Base-by-base conservation (phyloP, 2,329 filamentous ascomycete genomes). In the Pyrenophora teres region DNA sequence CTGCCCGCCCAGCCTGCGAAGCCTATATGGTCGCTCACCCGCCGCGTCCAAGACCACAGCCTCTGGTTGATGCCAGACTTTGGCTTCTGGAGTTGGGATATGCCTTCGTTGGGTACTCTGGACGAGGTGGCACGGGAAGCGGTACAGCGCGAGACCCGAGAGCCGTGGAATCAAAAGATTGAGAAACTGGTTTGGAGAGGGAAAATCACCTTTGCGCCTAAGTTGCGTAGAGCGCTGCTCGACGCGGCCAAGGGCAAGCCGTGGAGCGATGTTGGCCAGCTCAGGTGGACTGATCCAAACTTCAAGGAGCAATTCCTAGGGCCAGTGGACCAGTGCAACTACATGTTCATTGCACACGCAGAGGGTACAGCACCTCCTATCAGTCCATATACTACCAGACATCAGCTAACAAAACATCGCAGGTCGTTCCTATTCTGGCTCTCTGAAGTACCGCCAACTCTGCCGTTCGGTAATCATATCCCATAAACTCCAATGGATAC, bases 391-490 rank as follows among this genome's bases (percentile, higher is more conserved):
- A 27, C 13, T 15, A 42, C 37, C 37, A 16, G 46, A 25, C 16
- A 38, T 38, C 5, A 40, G 27, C 27, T 30, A 30, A 30, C 8
- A 27, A 36, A 3, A 18, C 9, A 15, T 44, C 18, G 3, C 31
- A 61, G 56, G 56, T 21, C 51, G 56, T 6, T 57, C 53, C 44
- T 82, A 80, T 65, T 81, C 79, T 3, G 79, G 78, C 1, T 73
- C 76, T 2, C 73, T 78, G 13, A 81, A 81, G 59, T 81, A 81
- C 52, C 68, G 80, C 1, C 74, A 80, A 27, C 78, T 78, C 56
- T 82, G 79, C 61, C 49, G 43, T n/a, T 64, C 59, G 13, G 46
- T 64, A 2, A 31, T 56, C 15, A 46, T 63, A 46, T 51, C 41
- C 35, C 59, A 64, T 33, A 61, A 58, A 40, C 42, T 47, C 30